Conservation (phyloP, 345 rosid genomes). For the Excoecaria cochinchinensis region DNA sequence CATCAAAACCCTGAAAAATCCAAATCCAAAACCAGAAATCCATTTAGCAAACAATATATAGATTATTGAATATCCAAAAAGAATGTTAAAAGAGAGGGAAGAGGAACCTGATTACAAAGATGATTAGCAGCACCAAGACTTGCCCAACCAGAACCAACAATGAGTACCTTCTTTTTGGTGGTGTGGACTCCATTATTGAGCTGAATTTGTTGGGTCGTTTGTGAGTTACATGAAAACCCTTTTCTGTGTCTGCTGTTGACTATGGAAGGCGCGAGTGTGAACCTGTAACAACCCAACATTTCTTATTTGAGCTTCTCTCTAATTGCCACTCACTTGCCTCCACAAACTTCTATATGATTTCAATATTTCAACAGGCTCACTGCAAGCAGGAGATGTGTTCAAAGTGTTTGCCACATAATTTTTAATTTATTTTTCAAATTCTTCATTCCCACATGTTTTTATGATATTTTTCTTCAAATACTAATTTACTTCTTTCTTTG, state of each 20-base stretch:
- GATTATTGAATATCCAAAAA: not conserved
- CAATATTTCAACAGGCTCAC: too few relatives aligned
- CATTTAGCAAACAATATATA: not conserved
- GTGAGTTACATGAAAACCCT: constrained; percentile 27
- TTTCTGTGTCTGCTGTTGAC: constrained; percentile 1
- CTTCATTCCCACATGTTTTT: too few relatives aligned
- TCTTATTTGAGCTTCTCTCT: not conserved
- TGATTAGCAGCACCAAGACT: constrained; percentile 67
- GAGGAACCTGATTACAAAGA: constrained; percentile 48
- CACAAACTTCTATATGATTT: too few relatives aligned
- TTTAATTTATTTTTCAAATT: too few relatives aligned
- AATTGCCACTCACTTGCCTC: too few relatives aligned
- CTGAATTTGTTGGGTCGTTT: constrained; percentile 3
- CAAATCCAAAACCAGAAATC: not conserved
- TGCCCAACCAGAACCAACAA: constrained; percentile 70
- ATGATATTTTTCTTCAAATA: too few relatives aligned
- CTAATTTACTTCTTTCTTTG: too few relatives aligned
- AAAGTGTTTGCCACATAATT: too few relatives aligned
- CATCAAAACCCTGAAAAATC: constrained; percentile 52
- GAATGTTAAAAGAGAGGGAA: not conserved
- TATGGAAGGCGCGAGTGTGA: not conserved
- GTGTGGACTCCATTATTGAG: constrained; percentile 18
- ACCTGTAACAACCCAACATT: constrained; percentile 35
- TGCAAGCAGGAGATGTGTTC: too few relatives aligned
- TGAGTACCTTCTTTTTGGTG: constrained; percentile 37